Percentiles rank a stretch among this genome's conserved stretches.
phyloP scores from a whole-genome alignment of 495 filamentous ascomycete genomes.

The Podospora pseudocomata region DNA sequence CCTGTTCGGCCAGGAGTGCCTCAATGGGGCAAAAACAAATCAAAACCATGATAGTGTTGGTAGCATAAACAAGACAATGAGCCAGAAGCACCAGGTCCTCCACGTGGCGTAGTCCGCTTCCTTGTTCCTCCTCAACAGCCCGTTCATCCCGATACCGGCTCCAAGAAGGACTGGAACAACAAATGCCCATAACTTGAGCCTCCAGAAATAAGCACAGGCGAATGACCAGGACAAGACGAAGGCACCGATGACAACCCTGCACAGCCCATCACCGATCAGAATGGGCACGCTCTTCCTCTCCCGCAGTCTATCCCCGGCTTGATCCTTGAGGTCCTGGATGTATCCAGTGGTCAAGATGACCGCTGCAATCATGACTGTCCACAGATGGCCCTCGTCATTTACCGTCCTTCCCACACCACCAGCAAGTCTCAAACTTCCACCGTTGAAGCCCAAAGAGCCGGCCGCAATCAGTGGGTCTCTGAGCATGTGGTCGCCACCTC shows the following conservation, averaged over 20 bases:
- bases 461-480: slow-evolving; percentile 44
- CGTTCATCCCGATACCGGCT: slow-evolving; percentile 2
- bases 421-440: slow-evolving; percentile 29
- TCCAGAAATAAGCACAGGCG: slow-evolving; percentile 7
- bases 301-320: slow-evolving; percentile 43
- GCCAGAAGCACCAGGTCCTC: slow-evolving; percentile 11
- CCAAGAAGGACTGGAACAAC: slow-evolving; percentile 3
- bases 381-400: slow-evolving; percentile 20
- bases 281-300: slow-evolving; percentile 35
- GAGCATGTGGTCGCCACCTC: slow-evolving; percentile 36
- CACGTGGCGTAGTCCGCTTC: slow-evolving; percentile 12
- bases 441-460: slow-evolving; percentile 38
- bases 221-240: slow-evolving; percentile 6
- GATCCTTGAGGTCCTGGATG: slow-evolving; percentile 50
- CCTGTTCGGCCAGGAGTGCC: neutral
- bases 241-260: neutral
- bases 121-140: neutral
- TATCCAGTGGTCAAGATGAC: slow-evolving; percentile 51
- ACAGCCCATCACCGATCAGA: slow-evolving; percentile 8
- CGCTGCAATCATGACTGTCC: slow-evolving; percentile 44
- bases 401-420: slow-evolving; percentile 12
- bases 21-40: neutral
- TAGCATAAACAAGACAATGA: slow-evolving; percentile 1
- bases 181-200: slow-evolving; percentile 1
- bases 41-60: slow-evolving; percentile 1